Evolutionary conservation across 169 alveolate genomes (phyloP).

Genomic region (Plasmodium gonderi): DNA sequence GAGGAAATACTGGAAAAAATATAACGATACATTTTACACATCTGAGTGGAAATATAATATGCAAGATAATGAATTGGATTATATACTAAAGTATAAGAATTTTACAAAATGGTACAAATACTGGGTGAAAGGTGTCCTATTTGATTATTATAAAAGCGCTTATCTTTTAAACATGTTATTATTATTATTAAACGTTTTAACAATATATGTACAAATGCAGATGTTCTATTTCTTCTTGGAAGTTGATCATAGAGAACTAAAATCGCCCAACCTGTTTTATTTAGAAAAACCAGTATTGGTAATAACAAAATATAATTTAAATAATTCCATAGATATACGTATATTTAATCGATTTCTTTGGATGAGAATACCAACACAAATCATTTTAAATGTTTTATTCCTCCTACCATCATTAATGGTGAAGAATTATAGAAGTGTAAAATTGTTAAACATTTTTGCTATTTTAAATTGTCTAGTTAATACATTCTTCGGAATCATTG

Average conservation of each 20-base stretch:
- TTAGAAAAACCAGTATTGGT: neutral
- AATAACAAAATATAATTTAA: neutral
- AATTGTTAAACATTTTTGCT: conserved; percentile 7
- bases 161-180: neutral
- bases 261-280: neutral
- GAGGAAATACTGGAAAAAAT: conserved; percentile 28
- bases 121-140: conserved; percentile 48
- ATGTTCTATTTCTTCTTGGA: neutral
- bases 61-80: conserved; percentile 48
- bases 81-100: conserved; percentile 55
- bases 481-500: conserved; percentile 44
- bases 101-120: conserved; percentile 56
- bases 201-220: conserved; percentile 27
- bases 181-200: conserved; percentile 11
- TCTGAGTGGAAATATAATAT: conserved; percentile 48
- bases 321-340: neutral
- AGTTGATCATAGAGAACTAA: neutral
- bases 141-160: conserved; percentile 43
- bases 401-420: conserved; percentile 18
- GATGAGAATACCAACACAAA: conserved; percentile 22
- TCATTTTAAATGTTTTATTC: conserved; percentile 1
- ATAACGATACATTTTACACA: conserved; percentile 24
- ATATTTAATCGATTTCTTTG: neutral
- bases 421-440: neutral
- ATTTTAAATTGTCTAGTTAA: conserved; percentile 28